A percentile compares a stretch with the other conserved stretches of the same genome.
Evolutionary conservation across 2,329 filamentous ascomycete species (phyloP).

Genomic region (Alternaria gansuensis): DNA sequence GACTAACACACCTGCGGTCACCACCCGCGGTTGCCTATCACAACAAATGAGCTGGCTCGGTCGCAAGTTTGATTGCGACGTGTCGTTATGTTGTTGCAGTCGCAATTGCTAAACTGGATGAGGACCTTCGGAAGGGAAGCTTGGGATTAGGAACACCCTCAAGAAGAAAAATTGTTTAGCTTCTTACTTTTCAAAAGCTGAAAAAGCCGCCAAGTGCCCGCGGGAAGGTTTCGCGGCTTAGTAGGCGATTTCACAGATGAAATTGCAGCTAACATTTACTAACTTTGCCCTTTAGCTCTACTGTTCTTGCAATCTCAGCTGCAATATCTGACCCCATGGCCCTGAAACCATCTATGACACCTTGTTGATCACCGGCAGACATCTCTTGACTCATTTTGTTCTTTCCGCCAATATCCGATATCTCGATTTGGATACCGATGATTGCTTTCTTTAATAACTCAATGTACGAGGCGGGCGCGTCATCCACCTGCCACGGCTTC

Average conservation of each 20-base stretch:
- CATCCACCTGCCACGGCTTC: constrained; percentile 65
- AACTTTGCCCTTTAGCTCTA: not conserved
- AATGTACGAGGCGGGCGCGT: constrained; percentile 66
- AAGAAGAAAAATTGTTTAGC: too few relatives aligned
- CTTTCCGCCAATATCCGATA: constrained; percentile 37
- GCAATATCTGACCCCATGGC: not conserved
- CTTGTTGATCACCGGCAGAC: constrained; percentile 47
- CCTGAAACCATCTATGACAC: constrained; percentile 52
- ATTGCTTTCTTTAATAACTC: constrained; percentile 47
- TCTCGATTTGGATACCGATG: constrained; percentile 39
- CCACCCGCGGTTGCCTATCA: not conserved
- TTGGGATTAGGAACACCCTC: too few relatives aligned
- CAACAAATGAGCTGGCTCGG: not conserved
- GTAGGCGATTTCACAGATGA: too few relatives aligned
- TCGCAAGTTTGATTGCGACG: not conserved
- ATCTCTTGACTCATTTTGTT: constrained; percentile 44
- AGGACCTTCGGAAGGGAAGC: not conserved
- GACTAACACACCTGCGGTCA: not conserved
- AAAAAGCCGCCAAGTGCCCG: too few relatives aligned
- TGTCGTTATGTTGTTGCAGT: not conserved
- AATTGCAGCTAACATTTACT: not conserved
- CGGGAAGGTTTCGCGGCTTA: too few relatives aligned
- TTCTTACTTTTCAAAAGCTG: too few relatives aligned
- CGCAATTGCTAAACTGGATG: not conserved
- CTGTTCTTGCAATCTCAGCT: not conserved